phyloP scores from a whole-genome alignment of 192 early-diverging fungal genomes.

The Coemansia sp. region DNA sequence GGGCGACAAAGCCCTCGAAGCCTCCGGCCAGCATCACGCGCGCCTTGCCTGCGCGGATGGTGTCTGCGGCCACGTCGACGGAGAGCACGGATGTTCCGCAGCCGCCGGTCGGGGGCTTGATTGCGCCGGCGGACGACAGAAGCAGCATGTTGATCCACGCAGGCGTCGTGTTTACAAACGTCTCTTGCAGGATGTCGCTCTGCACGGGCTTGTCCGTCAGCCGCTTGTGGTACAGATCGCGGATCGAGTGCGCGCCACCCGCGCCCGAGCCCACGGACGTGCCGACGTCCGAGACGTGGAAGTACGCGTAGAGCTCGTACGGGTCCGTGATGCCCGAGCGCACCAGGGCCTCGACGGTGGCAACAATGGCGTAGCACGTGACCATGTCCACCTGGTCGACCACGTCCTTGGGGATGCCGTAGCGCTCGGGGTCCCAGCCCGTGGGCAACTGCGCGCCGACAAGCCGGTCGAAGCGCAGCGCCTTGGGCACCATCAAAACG shows the following conservation, averaged over 20 bases:
- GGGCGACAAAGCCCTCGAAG: slow-evolving; percentile 91
- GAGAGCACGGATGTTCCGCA: slow-evolving; percentile 92
- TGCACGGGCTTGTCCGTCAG: slow-evolving; percentile 78
- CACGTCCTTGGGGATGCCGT: slow-evolving; percentile 91
- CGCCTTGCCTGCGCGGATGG: slow-evolving; percentile 86
- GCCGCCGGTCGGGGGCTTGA: slow-evolving; percentile 77
- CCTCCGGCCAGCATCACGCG: slow-evolving; percentile 92
- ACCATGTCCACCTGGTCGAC: slow-evolving; percentile 88
- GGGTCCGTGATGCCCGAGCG: slow-evolving; percentile 92
- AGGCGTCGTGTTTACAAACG: slow-evolving; percentile 62
- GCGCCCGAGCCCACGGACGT: slow-evolving; percentile 87
- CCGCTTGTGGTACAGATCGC: slow-evolving; percentile 78
- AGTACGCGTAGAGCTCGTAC: slow-evolving; percentile 96
- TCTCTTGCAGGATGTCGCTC: slow-evolving; percentile 93
- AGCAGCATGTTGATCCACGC: slow-evolving; percentile 98
- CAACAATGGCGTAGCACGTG: slow-evolving; percentile 84
- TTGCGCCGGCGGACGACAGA: slow-evolving; percentile 87
- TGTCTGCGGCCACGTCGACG: slow-evolving; percentile 88
- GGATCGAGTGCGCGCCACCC: slow-evolving; percentile 80
- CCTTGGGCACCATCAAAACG: slow-evolving; percentile 87
- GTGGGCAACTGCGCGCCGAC: slow-evolving; percentile 94
- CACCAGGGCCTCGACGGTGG: slow-evolving; percentile 89
- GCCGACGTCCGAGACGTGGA: slow-evolving; percentile 91
- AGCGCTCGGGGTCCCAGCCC: slow-evolving; percentile 89
- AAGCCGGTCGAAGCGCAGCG: slow-evolving; percentile 86